Percentiles rank a stretch among this genome's conserved stretches.
Conservation (phyloP, 805 yeast species). For the Yamadazyma phyllophila region DNA sequence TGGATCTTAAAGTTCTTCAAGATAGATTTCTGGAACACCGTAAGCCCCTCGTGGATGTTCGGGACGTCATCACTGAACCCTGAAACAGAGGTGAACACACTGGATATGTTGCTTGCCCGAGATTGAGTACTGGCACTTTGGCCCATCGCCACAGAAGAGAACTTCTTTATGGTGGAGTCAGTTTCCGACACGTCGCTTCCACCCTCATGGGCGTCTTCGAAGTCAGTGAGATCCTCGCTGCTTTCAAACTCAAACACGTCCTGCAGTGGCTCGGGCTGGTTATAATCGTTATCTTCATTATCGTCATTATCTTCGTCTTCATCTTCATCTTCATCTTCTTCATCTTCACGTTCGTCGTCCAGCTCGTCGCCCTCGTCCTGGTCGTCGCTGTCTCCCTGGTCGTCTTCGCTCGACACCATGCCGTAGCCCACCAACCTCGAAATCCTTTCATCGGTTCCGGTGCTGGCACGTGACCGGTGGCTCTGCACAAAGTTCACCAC, state of each 20-base stretch:
- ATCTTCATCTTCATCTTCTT: conserved; percentile 3
- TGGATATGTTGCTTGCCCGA: conserved; percentile 1
- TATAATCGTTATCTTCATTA: not conserved
- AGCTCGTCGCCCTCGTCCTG: conserved; percentile 5
- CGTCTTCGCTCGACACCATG: conserved; percentile 1
- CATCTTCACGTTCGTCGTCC: conserved; percentile 9
- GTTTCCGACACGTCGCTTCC: not conserved
- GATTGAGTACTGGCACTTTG: conserved; percentile 5
- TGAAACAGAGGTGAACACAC: not conserved
- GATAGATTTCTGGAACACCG: conserved; percentile 18
- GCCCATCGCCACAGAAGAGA: not conserved
- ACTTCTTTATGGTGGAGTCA: not conserved
- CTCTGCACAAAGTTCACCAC: conserved; percentile 12
- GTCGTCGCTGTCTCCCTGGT: not conserved
- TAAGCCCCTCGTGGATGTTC: not conserved
- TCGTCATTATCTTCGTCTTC: not conserved
- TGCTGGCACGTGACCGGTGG: conserved; percentile 2
- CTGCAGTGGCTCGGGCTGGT: too few species aligned
- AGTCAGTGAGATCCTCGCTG: not conserved
- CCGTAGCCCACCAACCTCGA: not conserved
- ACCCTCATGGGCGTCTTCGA: conserved; percentile 7
- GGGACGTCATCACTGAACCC: conserved; percentile 1
- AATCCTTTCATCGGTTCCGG: not conserved
- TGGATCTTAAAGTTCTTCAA: conserved; percentile 23
- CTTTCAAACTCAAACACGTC: not conserved